These are phyloP conservation scores for Russula emetica DNA, from an alignment of 768 basidiomycete species.

Conservation along the genomic window DNA sequence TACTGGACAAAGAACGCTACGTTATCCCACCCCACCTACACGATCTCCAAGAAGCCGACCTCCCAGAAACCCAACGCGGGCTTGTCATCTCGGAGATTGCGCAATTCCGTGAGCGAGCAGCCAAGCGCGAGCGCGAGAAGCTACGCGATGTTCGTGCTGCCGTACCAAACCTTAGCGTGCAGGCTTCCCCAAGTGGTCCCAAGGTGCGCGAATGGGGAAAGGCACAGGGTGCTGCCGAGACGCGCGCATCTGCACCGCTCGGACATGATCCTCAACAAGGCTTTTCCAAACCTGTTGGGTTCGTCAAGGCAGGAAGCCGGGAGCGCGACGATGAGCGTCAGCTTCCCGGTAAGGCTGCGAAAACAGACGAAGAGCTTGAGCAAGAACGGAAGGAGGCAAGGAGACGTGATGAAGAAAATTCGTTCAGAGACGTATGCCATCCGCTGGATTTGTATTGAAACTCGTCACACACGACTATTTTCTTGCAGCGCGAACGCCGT, in stretches of 20 bases:
- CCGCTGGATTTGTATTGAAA: background rate
- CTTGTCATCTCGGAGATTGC: conserved; percentile 96
- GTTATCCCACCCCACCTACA: conserved; percentile 94
- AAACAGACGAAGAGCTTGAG: conserved; percentile 89
- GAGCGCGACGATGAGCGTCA: conserved; percentile 37
- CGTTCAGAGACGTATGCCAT: conserved; percentile 76
- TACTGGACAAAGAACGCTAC: conserved; percentile 80
- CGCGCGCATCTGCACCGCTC: conserved; percentile 28
- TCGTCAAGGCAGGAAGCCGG: conserved; percentile 66
- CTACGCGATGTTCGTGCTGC: conserved; percentile 67
- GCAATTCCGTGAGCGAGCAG: conserved; percentile 90
- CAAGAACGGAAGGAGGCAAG: conserved; percentile 71
- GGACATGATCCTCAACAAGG: conserved; percentile 47
- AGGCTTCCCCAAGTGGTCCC: conserved; percentile 52
- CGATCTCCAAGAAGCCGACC: conserved; percentile 93
- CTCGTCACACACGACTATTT: background rate
- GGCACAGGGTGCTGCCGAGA: conserved; percentile 39
- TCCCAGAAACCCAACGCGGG: conserved; percentile 90
- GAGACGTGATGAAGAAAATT: conserved; percentile 73
- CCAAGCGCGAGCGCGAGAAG: conserved; percentile 88
- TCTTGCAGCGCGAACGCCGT: conserved; percentile 77
- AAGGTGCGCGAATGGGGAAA: conserved; percentile 79
- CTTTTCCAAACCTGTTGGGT: conserved; percentile 75
- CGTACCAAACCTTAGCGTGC: conserved; percentile 43
- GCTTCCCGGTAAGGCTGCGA: conserved; percentile 39